Base-by-base conservation (phyloP, 768 basidiomycete species). In the Termitomyces sp. region DNA sequence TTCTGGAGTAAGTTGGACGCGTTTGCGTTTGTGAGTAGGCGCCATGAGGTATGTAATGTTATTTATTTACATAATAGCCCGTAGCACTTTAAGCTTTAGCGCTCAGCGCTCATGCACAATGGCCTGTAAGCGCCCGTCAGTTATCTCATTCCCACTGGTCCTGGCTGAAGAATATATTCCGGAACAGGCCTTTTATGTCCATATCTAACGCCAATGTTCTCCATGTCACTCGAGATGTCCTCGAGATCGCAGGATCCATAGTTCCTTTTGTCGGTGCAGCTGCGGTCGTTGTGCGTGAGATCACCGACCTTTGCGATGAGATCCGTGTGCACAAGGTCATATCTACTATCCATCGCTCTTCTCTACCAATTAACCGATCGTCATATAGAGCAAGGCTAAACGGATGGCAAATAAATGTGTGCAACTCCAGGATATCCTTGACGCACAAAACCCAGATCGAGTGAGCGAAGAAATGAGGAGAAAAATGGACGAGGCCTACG, bases 311-410 rank as follows among this genome's bases (percentile, higher is more conserved):
- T 20, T 85, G 82, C 61, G 71, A 77, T 7, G 70, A 81, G 56
- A 73, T 84, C 20, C 65, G 72, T 22, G 65, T 75, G 22, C 75
- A 82, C 65, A 84, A 82, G 76, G 84, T 82, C 52, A 57, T 36
- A 56, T 18, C 26, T 50, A 50, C 24, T 40, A 28, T 28, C 14
- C 16, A 5, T n/a, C 14, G 24, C 35, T n/a, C n/a, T 16, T 20
- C 35, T 9, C 53, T 33, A 42, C 51, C 59, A 43, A 49, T 40
- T 35, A 6, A 58, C 26, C 16, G 24, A 57, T 40, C 26, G 42
- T 28, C 20, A 13, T 30, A 46, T 36, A 81, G 82, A 62, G 68
- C 61, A 80, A 77, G 63, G 72, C 77, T 20, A 67, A 65, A 58
- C 75, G 73, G 47, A 66, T 85, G 24, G 72, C 72, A 5, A 62